phyloP scores from a whole-genome alignment of 805 yeast genomes.

The Candida chauliodis region DNA sequence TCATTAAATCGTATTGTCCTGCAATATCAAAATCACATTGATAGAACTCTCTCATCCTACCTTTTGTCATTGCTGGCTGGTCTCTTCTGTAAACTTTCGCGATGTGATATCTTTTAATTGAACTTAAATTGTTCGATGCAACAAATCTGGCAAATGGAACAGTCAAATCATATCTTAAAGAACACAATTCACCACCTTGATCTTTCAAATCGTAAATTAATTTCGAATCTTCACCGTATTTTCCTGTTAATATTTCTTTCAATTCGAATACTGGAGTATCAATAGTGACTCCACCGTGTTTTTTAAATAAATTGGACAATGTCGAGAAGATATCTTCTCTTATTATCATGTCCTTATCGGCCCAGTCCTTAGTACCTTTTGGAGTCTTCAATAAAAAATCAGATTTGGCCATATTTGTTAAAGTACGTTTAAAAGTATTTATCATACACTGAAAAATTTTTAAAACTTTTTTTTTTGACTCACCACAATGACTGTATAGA shows the following conservation, averaged over 20 bases:
- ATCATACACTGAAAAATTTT: conserved; percentile 2
- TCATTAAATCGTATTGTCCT: conserved; percentile 89
- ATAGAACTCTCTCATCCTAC: conserved; percentile 99
- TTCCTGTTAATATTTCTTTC: conserved; percentile 92
- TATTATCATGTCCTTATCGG: conserved; percentile 94
- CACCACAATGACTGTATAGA: no score
- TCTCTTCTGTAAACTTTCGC: conserved; percentile 99
- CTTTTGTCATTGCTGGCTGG: conserved; percentile 99
- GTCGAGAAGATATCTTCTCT: conserved; percentile 82
- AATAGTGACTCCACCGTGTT: conserved; percentile 97
- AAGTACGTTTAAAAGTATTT: conserved; percentile 19
- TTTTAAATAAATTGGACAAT: conserved; percentile 72
- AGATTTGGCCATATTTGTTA: conserved; percentile 26
- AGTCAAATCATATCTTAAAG: conserved; percentile 92
- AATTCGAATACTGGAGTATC: conserved; percentile 98
- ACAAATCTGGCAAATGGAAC: conserved; percentile 98
- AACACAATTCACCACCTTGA: conserved; percentile 97
- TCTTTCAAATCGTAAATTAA: conserved; percentile 93
- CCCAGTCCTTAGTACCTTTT: conserved; percentile 97
- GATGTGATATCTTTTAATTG: conserved; percentile 91
- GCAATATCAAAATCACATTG: conserved; percentile 99
- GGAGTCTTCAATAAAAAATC: conserved; percentile 88
- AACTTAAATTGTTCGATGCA: conserved; percentile 89
- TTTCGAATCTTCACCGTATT: conserved; percentile 98
- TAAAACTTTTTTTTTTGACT: neutral